These are phyloP conservation scores for Clathrus columnatus DNA, from an alignment of 768 basidiomycete genomes.

Conservation along the genomic window DNA sequence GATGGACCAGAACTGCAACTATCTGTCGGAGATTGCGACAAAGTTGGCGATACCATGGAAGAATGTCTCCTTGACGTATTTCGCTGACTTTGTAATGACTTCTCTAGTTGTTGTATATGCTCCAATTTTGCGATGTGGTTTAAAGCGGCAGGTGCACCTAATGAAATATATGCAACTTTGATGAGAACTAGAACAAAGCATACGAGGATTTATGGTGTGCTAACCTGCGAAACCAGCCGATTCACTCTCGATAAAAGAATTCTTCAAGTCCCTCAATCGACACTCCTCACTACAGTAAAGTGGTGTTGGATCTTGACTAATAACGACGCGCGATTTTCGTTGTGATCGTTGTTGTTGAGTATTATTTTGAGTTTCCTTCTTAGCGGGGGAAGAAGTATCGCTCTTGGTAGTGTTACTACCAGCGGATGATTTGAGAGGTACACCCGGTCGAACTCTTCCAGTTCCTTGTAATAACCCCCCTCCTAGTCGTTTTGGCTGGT, in stretches of 20 bases:
- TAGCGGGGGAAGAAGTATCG: conserved; percentile 6
- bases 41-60: not conserved
- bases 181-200: not conserved
- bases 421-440: conserved; percentile 27
- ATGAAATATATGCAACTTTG: not conserved
- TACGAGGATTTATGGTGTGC: not conserved
- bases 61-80: not conserved
- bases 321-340: conserved; percentile 52
- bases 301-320: conserved; percentile 72
- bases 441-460: conserved; percentile 51
- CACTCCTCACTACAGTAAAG: conserved; percentile 82
- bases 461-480: conserved; percentile 60
- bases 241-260: conserved; percentile 3
- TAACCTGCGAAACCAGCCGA: conserved; percentile 4
- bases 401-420: conserved; percentile 20
- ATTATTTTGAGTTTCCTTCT: conserved; percentile 7
- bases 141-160: not conserved
- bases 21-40: not conserved
- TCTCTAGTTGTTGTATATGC: not conserved
- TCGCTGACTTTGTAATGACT: not conserved
- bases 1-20: too few relatives aligned
- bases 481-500: conserved; percentile 17
- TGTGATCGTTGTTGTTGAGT: conserved; percentile 16
- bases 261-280: conserved; percentile 45
- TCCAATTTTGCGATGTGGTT: not conserved